Percentiles rank a stretch among this genome's conserved stretches.
These are phyloP conservation scores for Stachybotrys chartarum DNA, from an alignment of 2,329 filamentous ascomycete species.

Conservation along the genomic window DNA sequence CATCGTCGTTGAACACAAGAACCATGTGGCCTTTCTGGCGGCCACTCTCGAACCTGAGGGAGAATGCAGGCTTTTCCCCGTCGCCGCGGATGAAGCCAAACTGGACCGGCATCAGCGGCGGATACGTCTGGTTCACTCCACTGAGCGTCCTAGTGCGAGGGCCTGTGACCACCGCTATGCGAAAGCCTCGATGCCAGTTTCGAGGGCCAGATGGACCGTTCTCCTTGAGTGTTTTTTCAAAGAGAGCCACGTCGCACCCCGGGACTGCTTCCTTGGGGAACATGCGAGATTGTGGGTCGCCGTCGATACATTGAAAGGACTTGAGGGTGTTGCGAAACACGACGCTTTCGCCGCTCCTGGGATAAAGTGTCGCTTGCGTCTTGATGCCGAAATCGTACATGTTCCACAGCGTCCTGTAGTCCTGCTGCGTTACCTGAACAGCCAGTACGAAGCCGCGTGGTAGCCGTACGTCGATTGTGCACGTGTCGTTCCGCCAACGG, in stretches of 20 bases:
- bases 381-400: conserved; percentile 81
- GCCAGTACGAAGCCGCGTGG: conserved; percentile 69
- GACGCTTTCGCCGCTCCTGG: conserved; percentile 60
- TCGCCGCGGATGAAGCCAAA: conserved; percentile 74
- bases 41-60: conserved; percentile 63
- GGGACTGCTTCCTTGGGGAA: conserved; percentile 72
- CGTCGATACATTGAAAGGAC: conserved; percentile 76
- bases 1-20: conserved; percentile 67
- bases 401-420: conserved; percentile 72
- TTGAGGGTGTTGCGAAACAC: conserved; percentile 63
- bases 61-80: conserved; percentile 59
- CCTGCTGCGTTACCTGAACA: conserved; percentile 64
- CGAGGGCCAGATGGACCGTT: conserved; percentile 67
- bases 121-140: conserved; percentile 64
- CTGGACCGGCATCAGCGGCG: conserved; percentile 59
- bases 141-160: conserved; percentile 71
- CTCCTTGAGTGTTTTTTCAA: conserved; percentile 62
- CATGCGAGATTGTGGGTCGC: conserved; percentile 56
- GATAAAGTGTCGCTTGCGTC: conserved; percentile 63
- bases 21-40: conserved; percentile 64
- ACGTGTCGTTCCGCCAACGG: conserved; percentile 64
- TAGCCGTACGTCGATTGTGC: conserved; percentile 60
- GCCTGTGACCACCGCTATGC: conserved; percentile 71
- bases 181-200: conserved; percentile 70
- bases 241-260: conserved; percentile 66